Base-by-base conservation (phyloP, 495 filamentous ascomycete species). In the Bryoglossum gracile region DNA sequence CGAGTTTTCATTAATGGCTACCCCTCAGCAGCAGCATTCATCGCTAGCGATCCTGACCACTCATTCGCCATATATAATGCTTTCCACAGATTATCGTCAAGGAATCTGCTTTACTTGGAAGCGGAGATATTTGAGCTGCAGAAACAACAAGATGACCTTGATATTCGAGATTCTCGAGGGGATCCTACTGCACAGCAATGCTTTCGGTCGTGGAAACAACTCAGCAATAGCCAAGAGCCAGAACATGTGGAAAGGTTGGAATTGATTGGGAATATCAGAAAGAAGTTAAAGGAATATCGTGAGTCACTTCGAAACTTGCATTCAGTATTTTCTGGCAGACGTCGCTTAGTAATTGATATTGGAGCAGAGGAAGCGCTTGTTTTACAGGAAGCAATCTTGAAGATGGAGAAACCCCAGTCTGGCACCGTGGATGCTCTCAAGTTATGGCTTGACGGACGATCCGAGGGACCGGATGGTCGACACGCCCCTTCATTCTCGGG, bases 31-130 rank as follows among this genome's bases (percentile, higher is more conserved):
- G 45, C 45, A 17, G 45, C n/a, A 4, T 39, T 48, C 19, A 48
- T 48, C 33, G 45, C 45, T 6, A 3, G 16, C 8, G 45, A 48
- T 24, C 32, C 32, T 2, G 45, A 48, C 23, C 5, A 28, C 10
- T 38, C 33, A 3, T 25, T 33, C n/a, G 24, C 32, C 8, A 39
- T 48, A 0, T 48, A 38, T 21, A 17, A 17, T 11, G 11, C 13
- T 8, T 48, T 38, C 32, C 10, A 39, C 9, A 17, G 45, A 11
- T 28, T 48, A 10, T 14, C 33, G 22, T 14, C 45, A 11, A 4
- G 45, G 17, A 48, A 48, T 22, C n/a, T 48, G 10, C 33, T 48
- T 14, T 48, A 48, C 23, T 23, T 48, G 11, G 45, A 48, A 40
- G 35, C 33, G 11, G 45, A 48, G 26, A 2, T 48, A 26, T 23